Percentiles rank a stretch among this genome's conserved stretches.
Conservation (phyloP, 768 basidiomycete species). For the Tricholoma bakamatsutake region DNA sequence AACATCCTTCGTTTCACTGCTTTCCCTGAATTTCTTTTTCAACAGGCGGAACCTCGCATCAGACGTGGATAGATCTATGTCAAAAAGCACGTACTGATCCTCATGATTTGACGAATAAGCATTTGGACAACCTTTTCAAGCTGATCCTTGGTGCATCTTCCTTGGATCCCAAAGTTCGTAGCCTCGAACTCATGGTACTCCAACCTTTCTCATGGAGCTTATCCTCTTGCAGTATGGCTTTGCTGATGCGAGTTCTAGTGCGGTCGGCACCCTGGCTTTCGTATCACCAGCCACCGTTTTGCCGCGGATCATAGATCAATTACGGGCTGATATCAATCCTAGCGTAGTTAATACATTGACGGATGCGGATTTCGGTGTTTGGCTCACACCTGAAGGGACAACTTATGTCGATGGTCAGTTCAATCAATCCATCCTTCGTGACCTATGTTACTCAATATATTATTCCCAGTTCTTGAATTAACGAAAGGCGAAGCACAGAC, state of each 20-base stretch:
- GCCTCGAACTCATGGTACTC: neutral
- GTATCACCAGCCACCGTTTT: slow-evolving; percentile 67
- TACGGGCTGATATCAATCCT: slow-evolving; percentile 61
- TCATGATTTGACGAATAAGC: slow-evolving; percentile 43
- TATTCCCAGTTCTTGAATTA: slow-evolving; percentile 49
- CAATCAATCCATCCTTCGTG: neutral
- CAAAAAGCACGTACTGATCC: slow-evolving; percentile 69
- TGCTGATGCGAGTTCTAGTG: slow-evolving; percentile 64
- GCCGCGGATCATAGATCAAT: slow-evolving; percentile 62
- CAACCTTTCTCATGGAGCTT: neutral
- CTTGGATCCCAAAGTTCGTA: slow-evolving; percentile 41
- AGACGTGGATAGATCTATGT: slow-evolving; percentile 80
- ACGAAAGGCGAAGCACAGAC: slow-evolving; percentile 46
- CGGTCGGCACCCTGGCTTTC: slow-evolving; percentile 74
- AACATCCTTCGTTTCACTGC: neutral
- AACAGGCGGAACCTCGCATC: slow-evolving; percentile 44
- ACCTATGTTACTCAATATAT: neutral
- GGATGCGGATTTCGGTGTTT: slow-evolving; percentile 73
- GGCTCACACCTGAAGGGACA: slow-evolving; percentile 80
- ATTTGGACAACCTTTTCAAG: slow-evolving; percentile 44
- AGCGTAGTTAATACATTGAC: slow-evolving; percentile 55
- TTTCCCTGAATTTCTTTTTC: neutral
- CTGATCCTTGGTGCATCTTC: slow-evolving; percentile 43
- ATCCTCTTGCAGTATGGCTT: slow-evolving; percentile 35
- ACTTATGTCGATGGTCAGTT: slow-evolving; percentile 71